Evolutionary conservation across 176 grass and related monocot species (phyloP), one percentile per base, ranked within the genome.

Genomic region (Bromus sterilis): DNA sequence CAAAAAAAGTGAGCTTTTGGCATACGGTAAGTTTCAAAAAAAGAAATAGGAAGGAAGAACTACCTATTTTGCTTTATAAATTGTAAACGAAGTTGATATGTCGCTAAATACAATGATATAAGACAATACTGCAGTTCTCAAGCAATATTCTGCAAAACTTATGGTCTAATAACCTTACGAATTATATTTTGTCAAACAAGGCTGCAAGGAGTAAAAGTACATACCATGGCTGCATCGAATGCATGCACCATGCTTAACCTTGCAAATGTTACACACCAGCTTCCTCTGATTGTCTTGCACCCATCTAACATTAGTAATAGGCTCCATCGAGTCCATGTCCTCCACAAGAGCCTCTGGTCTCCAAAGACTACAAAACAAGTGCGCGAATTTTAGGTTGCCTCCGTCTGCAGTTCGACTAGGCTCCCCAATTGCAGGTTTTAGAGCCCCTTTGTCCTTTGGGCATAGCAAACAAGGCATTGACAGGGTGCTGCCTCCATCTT

Each of bases 191-290:
- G 57, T 64, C 40, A 84, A 63, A 46, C 21, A 24, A 86, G 83
- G 32, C 75, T 55, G 80, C 32, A 62, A 55, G 33, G 66, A 29
- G 41, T 75, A 11, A 41, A 76, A 87, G 86, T 60, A 55, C 80
- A 89, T 93, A 99, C 97, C 97, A 91, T 99, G 97, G 83, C 93
- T 99, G 76, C 97, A 99, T 46, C 97, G 90, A 57, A 99, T 33
- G 68, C 97, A 99, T 78, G 87, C 93, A 75, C 97, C 97, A 79
- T 93, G 87, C 87, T 99, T 99, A 73, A 96, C 78, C 83, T 99
- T 99, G 87, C 97, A 99, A 39, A 99, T 88, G 25, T 77, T 95
- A 80, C 97, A 99, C 2, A 91, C 71, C 68, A 99, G 81, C 56
- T 93, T 96, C 80, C 75, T 87, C 14, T 87, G 87, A 55, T 83